A percentile compares a stretch with the other conserved stretches of the same genome.
These are phyloP conservation scores for Phyllosticta citribraziliensis DNA, from an alignment of 2,329 filamentous ascomycete species.

Conservation along the genomic window DNA sequence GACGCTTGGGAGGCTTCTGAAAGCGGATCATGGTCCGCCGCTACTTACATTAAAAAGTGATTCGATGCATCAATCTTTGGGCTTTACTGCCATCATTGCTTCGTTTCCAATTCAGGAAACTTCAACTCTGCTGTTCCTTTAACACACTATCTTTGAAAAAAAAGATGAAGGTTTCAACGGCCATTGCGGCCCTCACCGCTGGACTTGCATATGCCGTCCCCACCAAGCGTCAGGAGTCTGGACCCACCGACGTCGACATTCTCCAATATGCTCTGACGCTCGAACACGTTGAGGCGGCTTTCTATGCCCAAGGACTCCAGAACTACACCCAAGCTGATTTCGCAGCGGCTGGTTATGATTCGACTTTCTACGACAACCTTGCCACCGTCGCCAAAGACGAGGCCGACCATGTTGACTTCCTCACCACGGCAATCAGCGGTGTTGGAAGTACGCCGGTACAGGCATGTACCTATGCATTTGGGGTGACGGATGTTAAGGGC, in stretches of 20 bases:
- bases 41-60: not conserved
- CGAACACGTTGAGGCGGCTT: slow-evolving; percentile 46
- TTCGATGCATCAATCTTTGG: not conserved
- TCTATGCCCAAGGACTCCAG: slow-evolving; percentile 51
- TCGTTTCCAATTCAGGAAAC: not conserved
- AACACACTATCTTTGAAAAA: not conserved
- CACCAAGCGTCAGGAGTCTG: slow-evolving; percentile 1
- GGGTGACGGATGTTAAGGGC: slow-evolving; percentile 34
- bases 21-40: not conserved
- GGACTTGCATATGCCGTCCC: slow-evolving; percentile 4
- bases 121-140: not conserved
- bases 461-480: slow-evolving; percentile 49
- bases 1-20: not conserved
- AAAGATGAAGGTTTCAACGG: slow-evolving; percentile 3
- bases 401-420: slow-evolving; percentile 47
- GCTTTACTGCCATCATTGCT: not conserved
- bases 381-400: slow-evolving; percentile 49
- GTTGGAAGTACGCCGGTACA: slow-evolving; percentile 43
- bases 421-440: slow-evolving; percentile 35
- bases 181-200: not conserved
- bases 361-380: slow-evolving; percentile 48
- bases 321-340: slow-evolving; percentile 49
- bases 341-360: slow-evolving; percentile 38
- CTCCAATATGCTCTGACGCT: slow-evolving; percentile 37
- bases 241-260: slow-evolving; percentile 17